A percentile compares a stretch with the other conserved stretches of the same genome.
phyloP scores from a whole-genome alignment of 2,329 filamentous ascomycete genomes.

The Penicillium carneum region DNA sequence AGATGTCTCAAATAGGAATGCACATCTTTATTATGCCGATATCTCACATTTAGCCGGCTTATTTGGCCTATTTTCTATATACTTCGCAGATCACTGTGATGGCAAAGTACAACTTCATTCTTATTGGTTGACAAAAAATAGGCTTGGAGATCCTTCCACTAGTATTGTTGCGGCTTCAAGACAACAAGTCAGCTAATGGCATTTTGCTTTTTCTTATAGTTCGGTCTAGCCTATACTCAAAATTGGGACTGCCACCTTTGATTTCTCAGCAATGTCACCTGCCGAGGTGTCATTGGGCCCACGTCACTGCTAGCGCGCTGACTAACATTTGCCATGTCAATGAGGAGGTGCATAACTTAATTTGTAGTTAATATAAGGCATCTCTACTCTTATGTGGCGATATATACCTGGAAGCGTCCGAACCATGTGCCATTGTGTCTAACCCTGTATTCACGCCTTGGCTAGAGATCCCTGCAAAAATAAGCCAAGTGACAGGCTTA shows the following conservation, averaged over 20 bases:
- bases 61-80: not conserved
- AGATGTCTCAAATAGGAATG: not conserved
- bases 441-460: not conserved
- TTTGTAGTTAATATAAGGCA: no score
- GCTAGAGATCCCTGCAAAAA: not conserved
- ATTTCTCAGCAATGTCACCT: not conserved
- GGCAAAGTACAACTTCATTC: no score
- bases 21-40: not conserved
- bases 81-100: not conserved
- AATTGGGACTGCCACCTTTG: not conserved
- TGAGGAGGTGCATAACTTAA: no score
- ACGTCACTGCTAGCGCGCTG: not conserved
- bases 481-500: no score
- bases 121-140: not conserved
- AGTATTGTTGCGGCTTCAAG: not conserved
- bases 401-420: not conserved
- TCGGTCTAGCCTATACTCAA: not conserved
- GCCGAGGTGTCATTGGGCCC: not conserved
- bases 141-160: not conserved
- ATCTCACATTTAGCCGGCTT: not conserved
- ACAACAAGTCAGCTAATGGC: not conserved
- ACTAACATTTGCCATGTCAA: not conserved
- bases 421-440: not conserved
- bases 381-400: no score
- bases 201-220: not conserved